Conservation (phyloP, 116 monocot species). For the Dioscorea cayenensis region DNA sequence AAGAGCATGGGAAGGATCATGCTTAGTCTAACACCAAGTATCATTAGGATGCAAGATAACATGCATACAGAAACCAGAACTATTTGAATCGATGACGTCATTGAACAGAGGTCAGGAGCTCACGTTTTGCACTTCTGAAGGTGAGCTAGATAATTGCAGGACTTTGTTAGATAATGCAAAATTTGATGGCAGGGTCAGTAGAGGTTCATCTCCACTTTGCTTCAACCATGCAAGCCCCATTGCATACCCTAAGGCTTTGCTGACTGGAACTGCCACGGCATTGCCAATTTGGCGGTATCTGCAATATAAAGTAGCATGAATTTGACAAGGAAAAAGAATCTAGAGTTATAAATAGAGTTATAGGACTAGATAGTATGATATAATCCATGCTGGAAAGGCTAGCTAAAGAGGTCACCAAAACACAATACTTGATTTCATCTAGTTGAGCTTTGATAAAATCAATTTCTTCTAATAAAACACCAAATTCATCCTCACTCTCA, state of each 20-base stretch:
- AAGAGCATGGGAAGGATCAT: too few species aligned
- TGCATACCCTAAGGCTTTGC: constrained; percentile 60
- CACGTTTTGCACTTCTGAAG: constrained; percentile 11
- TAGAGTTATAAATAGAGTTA: neutral
- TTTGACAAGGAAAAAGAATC: neutral
- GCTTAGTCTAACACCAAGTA: too few species aligned
- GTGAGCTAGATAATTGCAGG: constrained; percentile 10
- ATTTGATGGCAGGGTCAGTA: constrained; percentile 60
- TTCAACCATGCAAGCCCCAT: constrained; percentile 58
- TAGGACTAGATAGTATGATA: neutral
- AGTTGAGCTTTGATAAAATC: too few species aligned
- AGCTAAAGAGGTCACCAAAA: too few species aligned
- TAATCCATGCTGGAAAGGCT: neutral
- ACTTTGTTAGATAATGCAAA: constrained; percentile 40
- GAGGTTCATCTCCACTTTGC: constrained; percentile 51
- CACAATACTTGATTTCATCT: too few species aligned
- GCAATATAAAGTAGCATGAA: neutral
- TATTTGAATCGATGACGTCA: neutral
- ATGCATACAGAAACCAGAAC: neutral
- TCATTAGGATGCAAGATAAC: too few species aligned
- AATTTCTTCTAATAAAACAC: too few species aligned
- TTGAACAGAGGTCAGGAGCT: neutral
- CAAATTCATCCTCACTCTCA: too few species aligned
- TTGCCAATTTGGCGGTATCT: constrained; percentile 86
- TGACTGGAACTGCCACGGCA: constrained; percentile 81